A percentile compares a stretch with the other conserved stretches of the same genome.
Evolutionary conservation across 2,329 filamentous ascomycete species (phyloP).

Genomic region (Penicillium sp.): DNA sequence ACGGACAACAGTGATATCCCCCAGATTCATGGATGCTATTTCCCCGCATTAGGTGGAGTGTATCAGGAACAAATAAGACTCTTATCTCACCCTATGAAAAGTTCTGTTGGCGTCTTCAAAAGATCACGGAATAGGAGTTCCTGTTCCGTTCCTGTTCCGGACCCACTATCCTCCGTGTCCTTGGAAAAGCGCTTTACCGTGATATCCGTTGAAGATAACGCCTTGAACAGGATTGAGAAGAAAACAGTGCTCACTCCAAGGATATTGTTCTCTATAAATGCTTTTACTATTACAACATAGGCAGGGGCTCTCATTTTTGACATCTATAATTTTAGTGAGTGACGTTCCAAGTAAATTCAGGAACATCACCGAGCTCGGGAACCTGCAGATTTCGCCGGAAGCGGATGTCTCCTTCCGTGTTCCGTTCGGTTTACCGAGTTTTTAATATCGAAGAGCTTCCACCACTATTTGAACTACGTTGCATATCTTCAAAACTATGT

Average conservation of each 20-base stretch:
- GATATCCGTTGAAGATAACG: neutral
- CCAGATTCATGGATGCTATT: neutral
- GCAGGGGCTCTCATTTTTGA: too few relatives aligned
- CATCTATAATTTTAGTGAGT: neutral
- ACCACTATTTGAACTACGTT: too few relatives aligned
- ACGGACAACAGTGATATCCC: neutral
- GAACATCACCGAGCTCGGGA: neutral
- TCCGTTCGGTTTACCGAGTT: neutral
- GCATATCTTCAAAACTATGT: too few relatives aligned
- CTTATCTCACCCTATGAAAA: neutral
- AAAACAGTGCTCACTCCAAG: too few relatives aligned
- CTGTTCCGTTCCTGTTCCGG: constrained; percentile 1
- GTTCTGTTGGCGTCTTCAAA: neutral
- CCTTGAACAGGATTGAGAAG: too few relatives aligned
- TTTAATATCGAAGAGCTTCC: too few relatives aligned
- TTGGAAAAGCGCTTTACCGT: neutral
- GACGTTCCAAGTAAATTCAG: neutral
- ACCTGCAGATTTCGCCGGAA: neutral
- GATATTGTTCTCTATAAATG: neutral
- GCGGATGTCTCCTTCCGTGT: neutral
- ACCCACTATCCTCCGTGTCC: neutral
- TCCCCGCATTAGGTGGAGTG: constrained; percentile 3
- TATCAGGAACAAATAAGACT: neutral
- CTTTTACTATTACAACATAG: neutral
- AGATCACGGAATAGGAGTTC: neutral